Conservation (phyloP, 2,329 filamentous ascomycete genomes). For the Sporothrix luriei region DNA sequence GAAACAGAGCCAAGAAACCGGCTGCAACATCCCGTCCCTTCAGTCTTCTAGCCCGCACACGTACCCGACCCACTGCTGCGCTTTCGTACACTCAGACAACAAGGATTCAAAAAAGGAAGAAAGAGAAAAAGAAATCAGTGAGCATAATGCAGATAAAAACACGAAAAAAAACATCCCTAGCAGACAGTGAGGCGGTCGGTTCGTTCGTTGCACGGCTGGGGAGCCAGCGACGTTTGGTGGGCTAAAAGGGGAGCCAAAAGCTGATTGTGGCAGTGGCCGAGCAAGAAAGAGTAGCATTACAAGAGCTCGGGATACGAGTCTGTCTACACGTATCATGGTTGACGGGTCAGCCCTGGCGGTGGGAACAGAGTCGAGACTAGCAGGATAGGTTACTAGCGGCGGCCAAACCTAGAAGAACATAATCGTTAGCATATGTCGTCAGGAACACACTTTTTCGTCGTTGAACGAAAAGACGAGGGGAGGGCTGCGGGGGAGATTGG, state of each 20-base stretch:
- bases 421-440: slow-evolving; percentile 58
- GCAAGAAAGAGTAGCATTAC: slow-evolving; percentile 1
- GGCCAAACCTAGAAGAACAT: slow-evolving; percentile 87
- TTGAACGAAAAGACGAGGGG: slow-evolving; percentile 58
- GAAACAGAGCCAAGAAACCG: slow-evolving; percentile 13
- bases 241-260: background rate
- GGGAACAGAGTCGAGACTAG: slow-evolving; percentile 22
- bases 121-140: background rate
- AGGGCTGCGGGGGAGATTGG: slow-evolving; percentile 50
- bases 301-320: background rate
- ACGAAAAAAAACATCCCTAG: background rate
- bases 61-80: slow-evolving; percentile 25
- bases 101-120: slow-evolving; percentile 23
- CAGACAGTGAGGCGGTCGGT: slow-evolving; percentile 23
- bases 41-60: background rate
- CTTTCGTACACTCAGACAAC: slow-evolving; percentile 29
- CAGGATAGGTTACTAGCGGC: slow-evolving; percentile 65
- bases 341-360: background rate
- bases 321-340: slow-evolving; percentile 8
- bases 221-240: background rate
- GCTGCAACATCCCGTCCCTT: background rate
- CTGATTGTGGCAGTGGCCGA: slow-evolving; percentile 13
- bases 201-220: background rate
- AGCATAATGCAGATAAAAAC: slow-evolving; percentile 4
- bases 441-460: slow-evolving; percentile 64